Base-by-base conservation (phyloP, 306 rosid genomes). In the Alnus glutinosa region DNA sequence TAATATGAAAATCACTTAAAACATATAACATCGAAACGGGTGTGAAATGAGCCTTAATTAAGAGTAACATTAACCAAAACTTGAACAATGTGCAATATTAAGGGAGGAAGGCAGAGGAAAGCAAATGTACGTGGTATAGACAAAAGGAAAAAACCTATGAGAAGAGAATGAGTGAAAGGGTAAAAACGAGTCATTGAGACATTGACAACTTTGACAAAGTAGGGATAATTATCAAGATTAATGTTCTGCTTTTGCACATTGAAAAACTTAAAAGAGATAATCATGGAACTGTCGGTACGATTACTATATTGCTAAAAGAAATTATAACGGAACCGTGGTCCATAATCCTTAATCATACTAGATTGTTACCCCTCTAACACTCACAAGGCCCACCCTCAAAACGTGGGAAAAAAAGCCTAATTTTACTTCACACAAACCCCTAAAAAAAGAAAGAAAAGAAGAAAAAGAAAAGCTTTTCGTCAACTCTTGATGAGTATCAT, bases 221-320 rank as follows among this genome's bases (percentile, higher is more conserved):
- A 76, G 79, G 69, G 71, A 73, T 57, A 73, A 73, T 23, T 23
- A 23, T 82, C 82, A 66, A 82, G 64, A 61, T 16, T 64, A 23
- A 23, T 23, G 77, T 73, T 74, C 67, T 57, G 75, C 79, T 78
- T 74, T 55, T 73, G 59, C 36, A 36, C 8, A 77, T 54, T 55
- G 67, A 77, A 54, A 18, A 51, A 59, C 57, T 34, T 37, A 9
- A 6, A 49, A 66, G 47, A 11, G 50, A 73, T 67, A 32, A 78
- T 82, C 75, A 73, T 77, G 55, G 39, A 64, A 46, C 28, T 57
- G 79, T 82, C 85, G 82, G 85, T 73, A 55, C n/a, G 37, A 82
- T 47, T 77, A 63, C 55, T 63, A 72, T 54, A 73, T 68, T 28
- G 3, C 9, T 1, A 39, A 48, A 37, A 55, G 54, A 18, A 42